Base-by-base conservation (phyloP, 495 filamentous ascomycete species). In the Aspergillus incahuasiensis region DNA sequence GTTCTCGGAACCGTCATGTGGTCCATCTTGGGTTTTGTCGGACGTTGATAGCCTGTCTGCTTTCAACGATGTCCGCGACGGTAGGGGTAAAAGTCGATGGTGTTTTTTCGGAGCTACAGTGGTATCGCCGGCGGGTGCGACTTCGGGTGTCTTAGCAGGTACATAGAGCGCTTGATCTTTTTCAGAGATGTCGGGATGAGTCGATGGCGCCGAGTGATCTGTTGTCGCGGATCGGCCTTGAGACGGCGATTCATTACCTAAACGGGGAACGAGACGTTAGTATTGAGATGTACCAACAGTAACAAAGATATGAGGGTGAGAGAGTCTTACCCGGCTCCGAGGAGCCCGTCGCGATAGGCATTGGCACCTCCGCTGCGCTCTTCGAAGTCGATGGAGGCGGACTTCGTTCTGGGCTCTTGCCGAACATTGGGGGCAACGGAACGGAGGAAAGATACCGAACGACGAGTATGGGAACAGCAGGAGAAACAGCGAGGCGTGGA, bases 1-100 rank as follows among this genome's bases (percentile, higher is more conserved):
- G 74, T 56, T 79, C 71, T 68, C 80, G 74, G 66, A 85, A 79
- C 70, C 79, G 62, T 88, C 84, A 57, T 77, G 82, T 32, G 78
- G 79, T 35, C 82, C 83, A 45, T 82, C 82, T 46, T 87, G 87
- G 58, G 81, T 86, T 59, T 85, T 76, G 45, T 82, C 85, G 38
- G 80, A 70, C 1, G 80, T 83, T 34, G 81, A 74, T 60, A 87
- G 81, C 60, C 81, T 75, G 58, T 83, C 83, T 45, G 63, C 59
- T 55, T 85, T 85, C 35, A 87, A 86, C 4, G 88, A 88, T 16
- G 84, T 81, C 69, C 86, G 79, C 50, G 86, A 88, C 20, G 85
- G 81, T 54, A 87, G 79, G 61, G 79, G 78, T 16, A 82, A 64
- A 19, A 85, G 74, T 25, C 82, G 77, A 49, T 81, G 77, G 20